Evolutionary conservation across 192 early-diverging fungal genomes (phyloP), one percentile per base, ranked within the genome.

Genomic region (Geranomyces michiganensis): DNA sequence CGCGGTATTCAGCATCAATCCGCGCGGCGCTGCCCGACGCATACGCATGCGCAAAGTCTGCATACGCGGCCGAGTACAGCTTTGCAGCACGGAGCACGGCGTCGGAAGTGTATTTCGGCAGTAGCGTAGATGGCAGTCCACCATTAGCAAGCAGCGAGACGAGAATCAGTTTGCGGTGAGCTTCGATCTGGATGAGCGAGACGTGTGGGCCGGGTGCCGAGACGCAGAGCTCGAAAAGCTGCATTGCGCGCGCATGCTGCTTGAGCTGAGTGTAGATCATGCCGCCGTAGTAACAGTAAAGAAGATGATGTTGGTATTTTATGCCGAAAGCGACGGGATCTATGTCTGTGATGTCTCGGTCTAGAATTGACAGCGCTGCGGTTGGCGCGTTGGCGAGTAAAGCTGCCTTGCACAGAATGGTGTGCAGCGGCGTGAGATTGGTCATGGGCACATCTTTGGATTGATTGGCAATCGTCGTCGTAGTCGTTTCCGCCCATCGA

Each of bases 261-360:
- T 91, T 91, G 67, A 87, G 79, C 21, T 82, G 88, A 26, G 87
- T 82, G 65, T 84, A 89, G n/a, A 92, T 62, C 76, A 93, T 85
- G 17, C 84, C 89, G 58, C 88, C 90, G 71, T 94, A 92, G 75
- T 94, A 94, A 62, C 91, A 80, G 79, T 93, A 91, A 26, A 90
- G 76, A 14, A 93, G 72, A 77, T 87, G 90, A 64, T 87, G 73
- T 73, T 89, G 77, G 56, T 82, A 79, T n/a, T 45, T 58, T 22
- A 83, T 17, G 22, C 48, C 46, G 48, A 21, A 68, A 6, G 9
- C 31, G 21, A 15, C 7, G 15, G 67, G 56, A 8, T 81, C 48
- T 21, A 77, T 53, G 14, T 73, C 78, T n/a, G 64, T 27, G 44
- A 76, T 68, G 31, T 68, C 61, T 1, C 29, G 13, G 29, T 67